These are phyloP conservation scores for Orbilia oligospora DNA, from an alignment of 2,329 filamentous ascomycete species.

Conservation along the genomic window DNA sequence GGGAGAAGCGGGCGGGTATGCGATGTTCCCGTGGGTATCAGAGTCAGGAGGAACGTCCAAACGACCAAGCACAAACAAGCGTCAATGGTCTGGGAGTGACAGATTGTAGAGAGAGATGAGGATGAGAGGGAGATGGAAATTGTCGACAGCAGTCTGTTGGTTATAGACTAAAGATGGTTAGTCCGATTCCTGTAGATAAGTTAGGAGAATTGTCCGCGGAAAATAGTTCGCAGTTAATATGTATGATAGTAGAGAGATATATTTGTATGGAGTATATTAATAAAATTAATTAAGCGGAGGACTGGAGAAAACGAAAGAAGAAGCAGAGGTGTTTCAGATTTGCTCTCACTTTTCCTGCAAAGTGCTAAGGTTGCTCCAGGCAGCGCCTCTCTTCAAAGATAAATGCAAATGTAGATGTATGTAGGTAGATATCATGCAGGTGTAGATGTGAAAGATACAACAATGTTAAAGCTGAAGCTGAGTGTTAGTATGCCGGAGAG, in stretches of 20 bases:
- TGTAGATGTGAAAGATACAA: neutral
- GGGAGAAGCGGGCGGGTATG: slow-evolving; percentile 42
- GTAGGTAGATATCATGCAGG: slow-evolving; percentile 2
- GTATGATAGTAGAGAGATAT: neutral
- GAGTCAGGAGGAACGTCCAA: slow-evolving; percentile 49
- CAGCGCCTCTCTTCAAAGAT: neutral
- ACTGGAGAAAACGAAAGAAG: slow-evolving; percentile 29
- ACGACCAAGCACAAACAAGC: slow-evolving; percentile 25
- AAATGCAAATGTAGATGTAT: neutral
- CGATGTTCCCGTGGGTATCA: slow-evolving; percentile 37
- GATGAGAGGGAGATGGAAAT: slow-evolving; percentile 9
- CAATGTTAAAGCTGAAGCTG: neutral
- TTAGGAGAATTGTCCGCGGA: slow-evolving; percentile 44
- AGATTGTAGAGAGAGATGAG: neutral
- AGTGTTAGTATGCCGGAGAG: neutral
- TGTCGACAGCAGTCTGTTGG: neutral
- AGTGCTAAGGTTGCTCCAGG: slow-evolving; percentile 6
- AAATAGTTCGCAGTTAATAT: neutral
- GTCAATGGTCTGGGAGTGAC: neutral
- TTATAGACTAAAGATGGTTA: neutral
- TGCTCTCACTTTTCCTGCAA: slow-evolving; percentile 6
- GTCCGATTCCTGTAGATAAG: neutral
- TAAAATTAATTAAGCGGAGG: slow-evolving; percentile 4
- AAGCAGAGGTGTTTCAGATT: slow-evolving; percentile 42
- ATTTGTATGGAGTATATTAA: slow-evolving; percentile 2